These are phyloP conservation scores for Saturnispora dispora DNA, from an alignment of 805 yeast genomes.

Conservation along the genomic window DNA sequence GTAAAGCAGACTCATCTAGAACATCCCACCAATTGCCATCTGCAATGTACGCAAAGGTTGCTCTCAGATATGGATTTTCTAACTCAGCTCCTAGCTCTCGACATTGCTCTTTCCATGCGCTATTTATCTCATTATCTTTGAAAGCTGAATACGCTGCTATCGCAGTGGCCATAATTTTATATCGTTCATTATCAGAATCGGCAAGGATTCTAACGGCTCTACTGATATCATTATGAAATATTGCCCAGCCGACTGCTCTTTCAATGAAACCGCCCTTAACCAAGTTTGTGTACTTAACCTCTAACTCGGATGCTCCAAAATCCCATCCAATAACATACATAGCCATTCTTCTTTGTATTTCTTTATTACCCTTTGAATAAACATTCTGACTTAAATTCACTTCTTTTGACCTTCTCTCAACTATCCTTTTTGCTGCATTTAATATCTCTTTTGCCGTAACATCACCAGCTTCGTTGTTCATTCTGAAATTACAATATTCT, in stretches of 20 bases:
- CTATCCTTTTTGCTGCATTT: constrained; percentile 45
- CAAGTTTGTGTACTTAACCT: constrained; percentile 51
- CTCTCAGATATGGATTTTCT: constrained; percentile 81
- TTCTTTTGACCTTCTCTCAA: constrained; percentile 33
- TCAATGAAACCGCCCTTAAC: constrained; percentile 55
- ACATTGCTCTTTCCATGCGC: constrained; percentile 91
- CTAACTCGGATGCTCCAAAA: constrained; percentile 65
- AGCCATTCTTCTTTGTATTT: constrained; percentile 67
- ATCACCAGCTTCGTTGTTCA: constrained; percentile 30
- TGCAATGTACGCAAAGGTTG: constrained; percentile 86
- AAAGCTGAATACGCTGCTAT: constrained; percentile 82
- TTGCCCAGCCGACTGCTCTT: constrained; percentile 97
- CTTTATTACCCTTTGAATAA: constrained; percentile 36
- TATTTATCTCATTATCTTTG: constrained; percentile 47
- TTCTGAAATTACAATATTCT: constrained; percentile 32
- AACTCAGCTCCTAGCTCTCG: constrained; percentile 80
- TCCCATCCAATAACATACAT: constrained; percentile 88
- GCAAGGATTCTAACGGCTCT: constrained; percentile 75
- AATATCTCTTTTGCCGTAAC: constrained; percentile 34
- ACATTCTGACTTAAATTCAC: constrained; percentile 35
- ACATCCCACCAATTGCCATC: constrained; percentile 97
- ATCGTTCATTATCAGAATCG: constrained; percentile 58
- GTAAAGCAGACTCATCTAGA: constrained; percentile 78
- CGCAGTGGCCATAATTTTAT: constrained; percentile 82
- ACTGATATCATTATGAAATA: constrained; percentile 80